Conservation (phyloP, 495 filamentous ascomycete species). For the Durotheca rogersii region DNA sequence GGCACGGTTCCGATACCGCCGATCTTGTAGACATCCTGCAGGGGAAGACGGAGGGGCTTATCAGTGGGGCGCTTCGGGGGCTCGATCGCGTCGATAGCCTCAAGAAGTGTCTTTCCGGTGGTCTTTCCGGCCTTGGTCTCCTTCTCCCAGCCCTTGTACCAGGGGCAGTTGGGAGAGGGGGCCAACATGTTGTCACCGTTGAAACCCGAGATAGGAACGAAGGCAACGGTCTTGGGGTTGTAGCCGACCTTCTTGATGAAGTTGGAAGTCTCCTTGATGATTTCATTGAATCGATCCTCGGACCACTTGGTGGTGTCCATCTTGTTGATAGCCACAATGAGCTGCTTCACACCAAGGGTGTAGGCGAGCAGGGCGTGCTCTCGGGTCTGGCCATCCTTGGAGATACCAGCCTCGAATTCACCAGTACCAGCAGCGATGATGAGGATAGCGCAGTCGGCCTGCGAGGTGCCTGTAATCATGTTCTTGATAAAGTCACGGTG, state of each 20-base stretch:
- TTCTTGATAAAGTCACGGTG: conserved; percentile 99
- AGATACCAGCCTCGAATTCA: conserved; percentile 99
- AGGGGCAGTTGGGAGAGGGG: conserved; percentile 88
- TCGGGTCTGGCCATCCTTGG: conserved; percentile 99
- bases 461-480: conserved; percentile 99
- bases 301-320: conserved; percentile 99
- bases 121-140: conserved; percentile 91
- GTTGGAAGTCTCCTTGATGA: conserved; percentile 99
- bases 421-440: conserved; percentile 99
- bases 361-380: conserved; percentile 99
- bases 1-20: conserved; percentile 99
- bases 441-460: conserved; percentile 99
- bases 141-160: conserved; percentile 99
- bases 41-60: conserved; percentile 98
- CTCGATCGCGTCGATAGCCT: conserved; percentile 98
- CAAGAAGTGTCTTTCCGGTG: conserved; percentile 95
- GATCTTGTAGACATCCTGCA: conserved; percentile 99
- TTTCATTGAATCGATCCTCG: conserved; percentile 94
- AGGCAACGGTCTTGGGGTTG: conserved; percentile 97
- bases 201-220: conserved; percentile 99
- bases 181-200: conserved; percentile 99
- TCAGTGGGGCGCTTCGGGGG: conserved; percentile 88
- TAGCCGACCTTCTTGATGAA: conserved; percentile 99
- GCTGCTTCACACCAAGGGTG: conserved; percentile 99
- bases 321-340: conserved; percentile 99